Base-by-base conservation (phyloP, 2,329 filamentous ascomycete genomes). In the Madurella mycetomatis region DNA sequence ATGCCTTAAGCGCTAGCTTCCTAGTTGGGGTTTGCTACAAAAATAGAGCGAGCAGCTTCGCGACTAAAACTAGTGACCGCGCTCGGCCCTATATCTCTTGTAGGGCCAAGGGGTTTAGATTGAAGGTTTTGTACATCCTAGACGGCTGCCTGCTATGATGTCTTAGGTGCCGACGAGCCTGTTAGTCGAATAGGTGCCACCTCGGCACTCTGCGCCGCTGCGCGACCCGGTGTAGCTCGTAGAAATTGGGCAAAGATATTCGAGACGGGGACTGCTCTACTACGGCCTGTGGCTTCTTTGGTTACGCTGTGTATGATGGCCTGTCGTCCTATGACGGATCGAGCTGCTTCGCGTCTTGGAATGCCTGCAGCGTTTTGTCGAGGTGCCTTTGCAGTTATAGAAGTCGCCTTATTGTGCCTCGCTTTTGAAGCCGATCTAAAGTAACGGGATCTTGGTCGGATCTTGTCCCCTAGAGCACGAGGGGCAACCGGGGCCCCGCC, bases 31-130 rank as follows among this genome's bases (percentile, higher is more conserved):
- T 55, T 55, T 19, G 31, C 53, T 30, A 55, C 45, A 34, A 56
- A 56, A 39, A 56, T n/a, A 56, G 54, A 56, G 37, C 49, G 41
- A n/a, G 49, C 19, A 52, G 46, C 49, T 56, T 56, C 54, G 42
- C 45, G 46, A 52, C 45, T 16, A 52, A 56, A 56, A 41, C 41
- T 56, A 13, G 49, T 44, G 32, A 19, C 47, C 41, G 25, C 42
- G 34, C 41, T 50, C 37, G 19, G 47, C 34, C 16, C n/a, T 47
- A 15, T 49, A n/a, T 54, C 47, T 30, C 34, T 49, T 42, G 42
- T 5, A 7, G 11, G 41, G 47, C 37, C 34, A 18, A 50, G 52
- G 37, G 41, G 25, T 49, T 54, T 25, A 42, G 52, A 49, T 50
- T 18, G 34, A n/a, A 16, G 47, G 37, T 49, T 47, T 50, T 25